Conservation (phyloP, 2,329 filamentous ascomycete species). For the Cladorrhinum sp. region DNA sequence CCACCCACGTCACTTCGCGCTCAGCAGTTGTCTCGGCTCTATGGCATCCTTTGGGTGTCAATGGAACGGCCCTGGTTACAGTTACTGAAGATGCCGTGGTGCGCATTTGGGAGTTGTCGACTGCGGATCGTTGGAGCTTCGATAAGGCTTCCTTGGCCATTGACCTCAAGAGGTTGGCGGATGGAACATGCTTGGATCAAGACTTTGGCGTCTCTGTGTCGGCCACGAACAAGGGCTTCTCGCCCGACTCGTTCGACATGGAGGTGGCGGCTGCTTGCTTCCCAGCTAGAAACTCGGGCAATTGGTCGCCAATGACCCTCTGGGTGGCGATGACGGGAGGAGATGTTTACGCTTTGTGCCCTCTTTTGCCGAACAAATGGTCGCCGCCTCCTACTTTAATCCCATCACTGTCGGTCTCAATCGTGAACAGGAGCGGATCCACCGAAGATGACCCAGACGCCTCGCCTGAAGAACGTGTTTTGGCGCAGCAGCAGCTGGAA, state of each 20-base stretch:
- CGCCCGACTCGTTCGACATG: slow-evolving; percentile 87
- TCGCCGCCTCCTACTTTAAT: slow-evolving; percentile 72
- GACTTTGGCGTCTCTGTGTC: slow-evolving; percentile 76
- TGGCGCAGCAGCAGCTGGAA: slow-evolving; percentile 62
- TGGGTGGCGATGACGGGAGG: slow-evolving; percentile 96
- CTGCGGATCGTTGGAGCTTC: slow-evolving; percentile 82
- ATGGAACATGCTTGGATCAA: slow-evolving; percentile 76
- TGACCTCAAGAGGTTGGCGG: slow-evolving; percentile 83
- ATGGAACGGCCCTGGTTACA: slow-evolving; percentile 79
- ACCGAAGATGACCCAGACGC: slow-evolving; percentile 58
- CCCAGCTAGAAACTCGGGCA: slow-evolving; percentile 61
- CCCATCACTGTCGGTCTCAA: slow-evolving; percentile 76
- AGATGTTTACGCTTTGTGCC: slow-evolving; percentile 90
- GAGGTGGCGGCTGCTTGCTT: slow-evolving; percentile 90
- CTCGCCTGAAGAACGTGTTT: slow-evolving; percentile 50
- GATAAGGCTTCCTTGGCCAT: slow-evolving; percentile 78
- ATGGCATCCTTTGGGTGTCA: slow-evolving; percentile 89
- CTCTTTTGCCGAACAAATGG: slow-evolving; percentile 84
- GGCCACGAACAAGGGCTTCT: slow-evolving; percentile 76
- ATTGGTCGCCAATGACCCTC: slow-evolving; percentile 94
- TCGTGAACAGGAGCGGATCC: slow-evolving; percentile 68
- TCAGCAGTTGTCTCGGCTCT: slow-evolving; percentile 75
- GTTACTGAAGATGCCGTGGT: slow-evolving; percentile 86
- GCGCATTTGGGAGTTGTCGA: slow-evolving; percentile 84
- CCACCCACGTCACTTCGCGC: slow-evolving; percentile 84